A percentile compares a stretch with the other conserved stretches of the same genome.
Evolutionary conservation across 306 rosid species (phyloP).

Genomic region (Quercus berberidifolia): DNA sequence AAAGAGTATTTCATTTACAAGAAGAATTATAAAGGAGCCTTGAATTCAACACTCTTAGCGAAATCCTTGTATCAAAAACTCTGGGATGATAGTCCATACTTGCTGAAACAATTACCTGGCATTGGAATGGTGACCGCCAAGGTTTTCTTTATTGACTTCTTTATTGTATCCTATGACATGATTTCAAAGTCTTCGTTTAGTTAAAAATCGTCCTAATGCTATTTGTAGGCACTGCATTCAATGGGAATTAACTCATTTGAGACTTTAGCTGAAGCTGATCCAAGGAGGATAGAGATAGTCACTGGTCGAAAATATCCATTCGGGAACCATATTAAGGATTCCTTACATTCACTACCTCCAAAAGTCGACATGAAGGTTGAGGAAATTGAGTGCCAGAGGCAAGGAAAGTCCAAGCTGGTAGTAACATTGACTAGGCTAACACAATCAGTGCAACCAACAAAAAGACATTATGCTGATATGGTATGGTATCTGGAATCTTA

Average conservation of each 20-base stretch:
- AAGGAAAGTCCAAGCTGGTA: slow-evolving; percentile 63
- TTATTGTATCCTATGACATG: slow-evolving; percentile 9
- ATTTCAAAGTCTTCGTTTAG: background rate
- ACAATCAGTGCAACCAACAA: slow-evolving; percentile 48
- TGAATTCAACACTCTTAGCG: slow-evolving; percentile 70
- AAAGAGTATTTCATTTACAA: slow-evolving; percentile 78
- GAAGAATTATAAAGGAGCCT: slow-evolving; percentile 77
- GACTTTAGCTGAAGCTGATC: slow-evolving; percentile 83
- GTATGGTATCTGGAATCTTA: slow-evolving; percentile 36
- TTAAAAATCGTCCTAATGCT: slow-evolving; percentile 18
- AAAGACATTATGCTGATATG: slow-evolving; percentile 90
- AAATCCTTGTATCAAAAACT: slow-evolving; percentile 88
- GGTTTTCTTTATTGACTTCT: slow-evolving; percentile 36
- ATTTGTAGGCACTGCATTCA: slow-evolving; percentile 69
- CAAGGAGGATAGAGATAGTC: slow-evolving; percentile 91
- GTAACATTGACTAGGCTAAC: slow-evolving; percentile 77
- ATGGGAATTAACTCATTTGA: slow-evolving; percentile 82
- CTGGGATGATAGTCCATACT: slow-evolving; percentile 93
- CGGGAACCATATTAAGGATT: slow-evolving; percentile 94
- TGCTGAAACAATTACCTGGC: slow-evolving; percentile 94
- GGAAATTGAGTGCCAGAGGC: slow-evolving; percentile 50
- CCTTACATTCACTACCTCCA: slow-evolving; percentile 83
- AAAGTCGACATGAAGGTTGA: slow-evolving; percentile 63
- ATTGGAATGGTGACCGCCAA: slow-evolving; percentile 98
- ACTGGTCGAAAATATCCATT: slow-evolving; percentile 93